Base-by-base conservation (phyloP, 2,329 filamentous ascomycete genomes). In the Ascochyta pisi region DNA sequence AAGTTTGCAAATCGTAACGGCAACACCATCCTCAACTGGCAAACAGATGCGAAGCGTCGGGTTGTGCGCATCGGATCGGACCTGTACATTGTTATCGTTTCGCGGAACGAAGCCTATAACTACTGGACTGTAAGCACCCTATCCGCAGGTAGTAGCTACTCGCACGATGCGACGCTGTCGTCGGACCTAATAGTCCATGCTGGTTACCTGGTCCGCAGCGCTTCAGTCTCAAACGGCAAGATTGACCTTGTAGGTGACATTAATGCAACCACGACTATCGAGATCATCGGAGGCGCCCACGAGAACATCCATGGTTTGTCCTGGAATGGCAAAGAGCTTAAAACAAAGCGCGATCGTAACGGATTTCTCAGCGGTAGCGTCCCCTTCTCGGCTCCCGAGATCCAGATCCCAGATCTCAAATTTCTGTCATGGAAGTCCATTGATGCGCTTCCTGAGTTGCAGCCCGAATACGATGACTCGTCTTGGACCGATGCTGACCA, bases 201-300 rank as follows among this genome's bases (percentile, higher is more conserved):
- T 0, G 83, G 84, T 3, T 88, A 90, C 63, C 79, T 90, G 0
- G 65, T 89, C 19, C 82, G 88, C 4, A 84, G 81, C 0, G 86
- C 86, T 0, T 78, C 79, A 1, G 68, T 87, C 1, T 63, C 82
- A 3, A 83, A 80, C 1, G 77, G 75, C 9, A 80, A 81, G 4
- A 78, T 93, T 6, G 77, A 82, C n/a, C 71, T 93, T 2, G 82
- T 82, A 3, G 89, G 87, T 3, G 90, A 93, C 64, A 82, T 92
- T 62, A 92, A 92, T 62, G 73, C 79, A 0, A 90, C 88, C 0
- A 86, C 86, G 0, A 67, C 82, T 0, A 73, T 93, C 12, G 88
- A 91, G 60, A 78, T 92, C n/a, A 83, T 91, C 22, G 85, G 87
- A 3, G 86, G 78, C 4, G 81, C 84, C 0, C 82, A 84, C 0